Percentiles rank a stretch among this genome's conserved stretches.
Conservation (phyloP, 192 early-diverging fungal genomes). For the Gigaspora rosea region DNA sequence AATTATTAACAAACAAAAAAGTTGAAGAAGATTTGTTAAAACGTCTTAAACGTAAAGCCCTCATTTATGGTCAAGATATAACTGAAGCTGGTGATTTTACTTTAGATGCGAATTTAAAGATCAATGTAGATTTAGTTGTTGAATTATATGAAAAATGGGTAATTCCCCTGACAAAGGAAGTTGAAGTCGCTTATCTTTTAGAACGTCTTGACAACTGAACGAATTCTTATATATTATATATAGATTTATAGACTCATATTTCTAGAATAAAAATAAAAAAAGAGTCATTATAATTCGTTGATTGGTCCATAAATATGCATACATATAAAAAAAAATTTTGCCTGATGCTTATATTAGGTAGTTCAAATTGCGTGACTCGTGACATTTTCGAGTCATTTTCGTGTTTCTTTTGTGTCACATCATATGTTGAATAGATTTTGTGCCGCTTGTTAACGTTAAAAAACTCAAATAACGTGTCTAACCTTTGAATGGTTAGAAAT, state of each 20-base stretch:
- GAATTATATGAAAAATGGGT: constrained; percentile 91
- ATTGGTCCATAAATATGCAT: no score
- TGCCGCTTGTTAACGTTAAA: not conserved
- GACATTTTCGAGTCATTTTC: not conserved
- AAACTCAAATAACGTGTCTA: not conserved
- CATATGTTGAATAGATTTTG: not conserved
- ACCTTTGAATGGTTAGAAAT: not conserved
- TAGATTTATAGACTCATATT: no score
- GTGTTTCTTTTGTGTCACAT: not conserved
- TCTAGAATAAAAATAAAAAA: no score
- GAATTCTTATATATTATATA: no score
- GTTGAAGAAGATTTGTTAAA: constrained; percentile 86
- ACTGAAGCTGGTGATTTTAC: constrained; percentile 50
- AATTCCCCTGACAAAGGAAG: constrained; percentile 96
- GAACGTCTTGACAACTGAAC: constrained; percentile 40
- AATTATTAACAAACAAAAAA: constrained; percentile 82
- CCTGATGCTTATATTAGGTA: not conserved
- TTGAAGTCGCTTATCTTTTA: constrained; percentile 93
- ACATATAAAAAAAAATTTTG: not conserved
- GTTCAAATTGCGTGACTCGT: not conserved
- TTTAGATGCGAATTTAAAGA: constrained; percentile 43
- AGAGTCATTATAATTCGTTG: no score
- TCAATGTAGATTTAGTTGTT: constrained; percentile 83
- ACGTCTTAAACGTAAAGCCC: constrained; percentile 84
- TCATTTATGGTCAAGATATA: constrained; percentile 93